Conservation (phyloP, 306 rosid genomes). For the Amphicarpaea edgeworthii region DNA sequence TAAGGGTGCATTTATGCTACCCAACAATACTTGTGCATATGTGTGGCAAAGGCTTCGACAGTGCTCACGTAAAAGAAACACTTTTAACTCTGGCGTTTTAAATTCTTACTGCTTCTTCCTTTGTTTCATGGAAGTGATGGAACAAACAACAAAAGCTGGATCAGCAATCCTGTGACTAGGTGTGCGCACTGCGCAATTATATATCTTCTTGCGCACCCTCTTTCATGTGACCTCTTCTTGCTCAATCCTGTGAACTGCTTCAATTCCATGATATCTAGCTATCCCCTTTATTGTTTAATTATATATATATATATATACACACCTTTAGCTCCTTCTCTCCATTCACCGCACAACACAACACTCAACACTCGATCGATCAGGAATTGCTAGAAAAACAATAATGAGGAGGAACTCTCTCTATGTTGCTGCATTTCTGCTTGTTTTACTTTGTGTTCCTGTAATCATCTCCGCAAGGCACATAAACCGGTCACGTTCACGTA, state of each 20-base stretch:
- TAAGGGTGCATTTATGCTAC: conserved; percentile 51
- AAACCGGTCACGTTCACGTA: conserved; percentile 54
- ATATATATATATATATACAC: conserved; percentile 35
- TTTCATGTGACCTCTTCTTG: conserved; percentile 56
- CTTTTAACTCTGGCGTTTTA: conserved; percentile 49
- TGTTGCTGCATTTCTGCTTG: conserved; percentile 38
- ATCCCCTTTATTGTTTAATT: background rate
- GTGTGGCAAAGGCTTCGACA: conserved; percentile 4
- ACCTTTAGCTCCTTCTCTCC: background rate
- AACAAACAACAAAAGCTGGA: conserved; percentile 44
- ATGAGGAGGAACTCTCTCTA: conserved; percentile 47
- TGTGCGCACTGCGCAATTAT: conserved; percentile 24
- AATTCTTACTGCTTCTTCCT: conserved; percentile 41
- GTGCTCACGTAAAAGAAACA: conserved; percentile 70
- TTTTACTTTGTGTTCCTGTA: conserved; percentile 53
- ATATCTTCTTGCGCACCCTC: conserved; percentile 20
- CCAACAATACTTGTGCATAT: conserved; percentile 31
- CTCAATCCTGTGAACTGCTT: conserved; percentile 47
- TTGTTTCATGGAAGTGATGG: conserved; percentile 52
- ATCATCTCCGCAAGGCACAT: conserved; percentile 63
- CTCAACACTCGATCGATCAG: background rate
- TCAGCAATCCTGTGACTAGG: conserved; percentile 63
- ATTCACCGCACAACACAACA: background rate
- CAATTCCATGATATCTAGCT: conserved; percentile 33
- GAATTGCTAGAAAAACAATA: conserved; percentile 27